Evolutionary conservation across 1,284 basidiomycete genomes (phyloP).

Genomic region (Marasmius oreades): DNA sequence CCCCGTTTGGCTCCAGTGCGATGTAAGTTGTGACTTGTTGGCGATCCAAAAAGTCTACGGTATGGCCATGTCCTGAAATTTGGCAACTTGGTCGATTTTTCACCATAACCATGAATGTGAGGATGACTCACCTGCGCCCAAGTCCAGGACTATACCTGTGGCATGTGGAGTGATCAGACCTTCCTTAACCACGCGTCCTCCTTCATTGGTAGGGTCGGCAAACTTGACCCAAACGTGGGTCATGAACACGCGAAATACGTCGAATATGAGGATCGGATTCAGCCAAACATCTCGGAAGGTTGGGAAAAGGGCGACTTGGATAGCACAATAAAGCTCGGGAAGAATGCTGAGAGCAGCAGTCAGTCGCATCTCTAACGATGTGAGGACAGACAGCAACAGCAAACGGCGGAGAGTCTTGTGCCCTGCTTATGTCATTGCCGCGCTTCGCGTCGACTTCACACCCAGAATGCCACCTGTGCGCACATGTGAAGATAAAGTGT

Average conservation of each 20-base stretch:
- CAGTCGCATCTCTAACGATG: background rate
- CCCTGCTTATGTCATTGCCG: too few species aligned
- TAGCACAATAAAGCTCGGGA: background rate
- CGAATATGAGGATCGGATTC: background rate
- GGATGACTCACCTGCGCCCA: slow-evolving; percentile 8
- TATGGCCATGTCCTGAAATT: slow-evolving; percentile 7
- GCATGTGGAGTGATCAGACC: slow-evolving; percentile 4
- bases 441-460: too few species aligned
- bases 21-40: slow-evolving; percentile 6
- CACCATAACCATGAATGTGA: background rate
- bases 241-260: slow-evolving; percentile 6
- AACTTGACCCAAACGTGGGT: slow-evolving; percentile 7
- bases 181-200: slow-evolving; percentile 5
- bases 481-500: too few species aligned
- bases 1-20: slow-evolving; percentile 6
- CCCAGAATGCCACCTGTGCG: too few species aligned
- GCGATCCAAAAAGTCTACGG: slow-evolving; percentile 5
- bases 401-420: too few species aligned
- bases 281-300: background rate
- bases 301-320: background rate
- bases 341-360: background rate
- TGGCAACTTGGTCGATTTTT: background rate
- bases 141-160: slow-evolving; percentile 4
- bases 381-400: too few species aligned
- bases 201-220: slow-evolving; percentile 7